Evolutionary conservation across 2,329 filamentous ascomycete genomes (phyloP).

Genomic region (Akanthomyces dipterigenus): DNA sequence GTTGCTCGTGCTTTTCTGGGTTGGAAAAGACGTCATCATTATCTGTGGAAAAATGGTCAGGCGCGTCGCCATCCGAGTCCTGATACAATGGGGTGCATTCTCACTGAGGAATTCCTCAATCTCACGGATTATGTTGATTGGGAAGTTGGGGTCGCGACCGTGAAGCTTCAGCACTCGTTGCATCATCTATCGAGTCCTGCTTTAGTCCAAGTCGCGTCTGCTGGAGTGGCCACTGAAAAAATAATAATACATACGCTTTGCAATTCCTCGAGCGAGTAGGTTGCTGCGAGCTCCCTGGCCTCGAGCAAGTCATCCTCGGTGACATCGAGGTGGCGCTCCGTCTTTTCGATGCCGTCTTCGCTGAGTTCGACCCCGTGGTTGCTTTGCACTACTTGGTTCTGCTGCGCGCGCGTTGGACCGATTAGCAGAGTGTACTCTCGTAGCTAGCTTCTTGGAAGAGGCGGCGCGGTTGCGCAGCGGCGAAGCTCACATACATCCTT

Average conservation of each 20-base stretch:
- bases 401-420: neutral
- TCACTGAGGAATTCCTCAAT: slow-evolving; percentile 30
- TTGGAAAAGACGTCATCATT: slow-evolving; percentile 16
- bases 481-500: neutral
- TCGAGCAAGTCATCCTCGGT: slow-evolving; percentile 39
- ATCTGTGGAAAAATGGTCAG: neutral
- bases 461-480: neutral
- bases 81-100: slow-evolving; percentile 9
- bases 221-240: neutral
- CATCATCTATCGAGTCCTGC: slow-evolving; percentile 23
- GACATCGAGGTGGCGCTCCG: slow-evolving; percentile 24
- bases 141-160: slow-evolving; percentile 32
- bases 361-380: neutral
- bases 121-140: slow-evolving; percentile 26
- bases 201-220: neutral
- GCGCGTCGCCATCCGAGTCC: neutral
- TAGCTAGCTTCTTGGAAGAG: too few relatives aligned
- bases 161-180: slow-evolving; percentile 27
- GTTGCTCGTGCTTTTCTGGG: slow-evolving; percentile 20
- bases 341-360: neutral
- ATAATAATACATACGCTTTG: slow-evolving; percentile 19
- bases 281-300: slow-evolving; percentile 31
- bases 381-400: neutral
- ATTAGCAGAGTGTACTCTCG: neutral
- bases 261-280: slow-evolving; percentile 28